Percentiles rank a stretch among this genome's conserved stretches.
These are phyloP conservation scores for Calonectria henricotiae DNA, from an alignment of 2,329 filamentous ascomycete species.

Conservation along the genomic window DNA sequence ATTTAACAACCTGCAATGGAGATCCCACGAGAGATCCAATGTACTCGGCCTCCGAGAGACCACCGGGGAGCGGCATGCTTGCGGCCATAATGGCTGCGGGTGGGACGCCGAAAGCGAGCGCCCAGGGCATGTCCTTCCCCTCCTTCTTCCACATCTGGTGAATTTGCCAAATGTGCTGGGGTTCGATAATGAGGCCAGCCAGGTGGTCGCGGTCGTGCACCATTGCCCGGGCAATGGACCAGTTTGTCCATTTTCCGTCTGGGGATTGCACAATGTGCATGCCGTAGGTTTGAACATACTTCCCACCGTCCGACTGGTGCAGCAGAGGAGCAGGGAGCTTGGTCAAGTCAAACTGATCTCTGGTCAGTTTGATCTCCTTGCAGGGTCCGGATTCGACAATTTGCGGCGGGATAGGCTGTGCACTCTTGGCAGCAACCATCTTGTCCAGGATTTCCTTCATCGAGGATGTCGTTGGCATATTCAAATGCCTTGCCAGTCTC, in stretches of 20 bases:
- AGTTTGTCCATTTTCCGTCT: conserved; percentile 66
- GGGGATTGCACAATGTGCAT: conserved; percentile 67
- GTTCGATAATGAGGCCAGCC: conserved; percentile 60
- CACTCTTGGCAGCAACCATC: conserved; percentile 58
- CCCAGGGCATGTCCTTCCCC: conserved; percentile 66
- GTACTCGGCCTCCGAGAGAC: conserved; percentile 66
- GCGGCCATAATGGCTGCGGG: conserved; percentile 68
- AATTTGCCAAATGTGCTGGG: conserved; percentile 66
- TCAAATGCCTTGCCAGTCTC: conserved; percentile 62
- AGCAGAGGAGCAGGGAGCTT: conserved; percentile 62
- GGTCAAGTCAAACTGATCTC: conserved; percentile 53
- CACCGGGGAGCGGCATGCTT: conserved; percentile 66
- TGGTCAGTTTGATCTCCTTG: conserved; percentile 42
- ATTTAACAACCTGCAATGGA: conserved; percentile 67
- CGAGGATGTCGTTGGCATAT: conserved; percentile 53
- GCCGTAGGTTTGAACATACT: conserved; percentile 68
- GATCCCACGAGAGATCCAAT: conserved; percentile 64
- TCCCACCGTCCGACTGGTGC: conserved; percentile 65
- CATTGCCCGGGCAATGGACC: conserved; percentile 66
- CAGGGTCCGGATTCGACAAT: conserved; percentile 51
- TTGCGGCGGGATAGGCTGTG: conserved; percentile 55
- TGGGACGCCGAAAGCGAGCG: conserved; percentile 66
- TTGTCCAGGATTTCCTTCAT: conserved; percentile 60
- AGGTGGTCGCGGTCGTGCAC: conserved; percentile 63
- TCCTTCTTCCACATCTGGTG: conserved; percentile 64